Evolutionary conservation across 2,329 filamentous ascomycete species (phyloP).

Genomic region (Zarea fungicola): DNA sequence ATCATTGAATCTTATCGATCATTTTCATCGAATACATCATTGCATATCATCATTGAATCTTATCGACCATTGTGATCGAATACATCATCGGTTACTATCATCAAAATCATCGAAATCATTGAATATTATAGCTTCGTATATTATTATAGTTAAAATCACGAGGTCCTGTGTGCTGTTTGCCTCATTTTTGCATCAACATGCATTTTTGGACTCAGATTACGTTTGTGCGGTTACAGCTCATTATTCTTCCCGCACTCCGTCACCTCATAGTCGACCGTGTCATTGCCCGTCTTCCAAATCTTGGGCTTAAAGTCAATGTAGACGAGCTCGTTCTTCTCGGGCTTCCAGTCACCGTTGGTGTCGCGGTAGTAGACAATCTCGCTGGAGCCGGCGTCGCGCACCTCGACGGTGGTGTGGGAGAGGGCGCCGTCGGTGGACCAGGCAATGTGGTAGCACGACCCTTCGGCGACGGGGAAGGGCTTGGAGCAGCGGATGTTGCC

Average conservation of each 20-base stretch:
- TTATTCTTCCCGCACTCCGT: conserved; percentile 3
- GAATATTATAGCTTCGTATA: no score
- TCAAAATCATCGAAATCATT: no score
- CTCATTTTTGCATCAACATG: not conserved
- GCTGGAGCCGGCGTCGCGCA: conserved; percentile 29
- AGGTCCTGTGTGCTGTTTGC: not conserved
- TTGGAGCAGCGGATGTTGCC: conserved; percentile 34
- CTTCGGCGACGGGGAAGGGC: conserved; percentile 34
- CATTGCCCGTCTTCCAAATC: conserved; percentile 37
- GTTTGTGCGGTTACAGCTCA: conserved; percentile 12
- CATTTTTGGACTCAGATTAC: not conserved
- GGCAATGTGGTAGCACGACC: conserved; percentile 35
- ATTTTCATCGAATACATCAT: no score
- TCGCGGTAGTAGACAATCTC: conserved; percentile 41
- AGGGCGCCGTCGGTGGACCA: conserved; percentile 34
- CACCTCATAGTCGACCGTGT: conserved; percentile 39
- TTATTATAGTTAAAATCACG: not conserved
- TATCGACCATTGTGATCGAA: no score
- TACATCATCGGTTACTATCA: no score
- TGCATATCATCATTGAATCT: no score
- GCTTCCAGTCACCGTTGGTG: conserved; percentile 40
- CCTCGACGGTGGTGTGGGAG: conserved; percentile 35
- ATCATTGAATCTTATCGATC: no score
- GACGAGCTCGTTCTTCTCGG: conserved; percentile 39
- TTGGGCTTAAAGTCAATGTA: conserved; percentile 44